Base-by-base conservation (phyloP, 257 asterid species). In the Paraleonurus japonicus region DNA sequence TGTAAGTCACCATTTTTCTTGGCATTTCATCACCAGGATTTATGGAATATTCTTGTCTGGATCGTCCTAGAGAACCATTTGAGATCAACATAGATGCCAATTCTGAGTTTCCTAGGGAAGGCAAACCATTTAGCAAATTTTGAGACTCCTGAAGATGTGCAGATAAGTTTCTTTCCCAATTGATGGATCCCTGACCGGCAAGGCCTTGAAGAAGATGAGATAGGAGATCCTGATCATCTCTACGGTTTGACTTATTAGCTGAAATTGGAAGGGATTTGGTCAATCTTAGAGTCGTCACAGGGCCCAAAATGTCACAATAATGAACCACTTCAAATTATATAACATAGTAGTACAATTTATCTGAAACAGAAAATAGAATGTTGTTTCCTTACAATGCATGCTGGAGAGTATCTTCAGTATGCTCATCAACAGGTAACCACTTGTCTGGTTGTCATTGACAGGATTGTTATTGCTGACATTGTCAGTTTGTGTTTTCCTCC, bases 131-230 rank as follows among this genome's bases (percentile, higher is more conserved):
- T 76, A 75, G 80, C 74, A 87, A 75, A 71, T 78, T 74, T 65
- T 73, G 85, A 54, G 87, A 80, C 76, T 77, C 86, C 70, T 70
- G 84, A 39, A 80, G 80, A 75, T 78, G 84, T 43, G 82, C 86
- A 75, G 86, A 68, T 64, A 83, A 69, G 75, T 69, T 73, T 65
- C 75, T 80, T 10, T 76, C 86, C 73, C 74, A 71, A 26, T 70
- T 74, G 19, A 64, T 23, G 71, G 87, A 70, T 76, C 85, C 81
- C 64, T 81, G 88, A 71, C 77, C 70, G 24, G 85, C 81, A 74
- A 90, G 91, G 84, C 84, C 83, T 73, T 81, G 86, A 64, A 90
- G 85, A 62, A 90, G 87, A 83, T 88, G 92, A 74, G 94, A 80
- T 63, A 88, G 77, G 54, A 88, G 84, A 77, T 88, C 84, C 79